Percentiles rank a stretch among this genome's conserved stretches.
Evolutionary conservation across 805 yeast species (phyloP).

Genomic region (Wickerhamomyces rabaulensis): DNA sequence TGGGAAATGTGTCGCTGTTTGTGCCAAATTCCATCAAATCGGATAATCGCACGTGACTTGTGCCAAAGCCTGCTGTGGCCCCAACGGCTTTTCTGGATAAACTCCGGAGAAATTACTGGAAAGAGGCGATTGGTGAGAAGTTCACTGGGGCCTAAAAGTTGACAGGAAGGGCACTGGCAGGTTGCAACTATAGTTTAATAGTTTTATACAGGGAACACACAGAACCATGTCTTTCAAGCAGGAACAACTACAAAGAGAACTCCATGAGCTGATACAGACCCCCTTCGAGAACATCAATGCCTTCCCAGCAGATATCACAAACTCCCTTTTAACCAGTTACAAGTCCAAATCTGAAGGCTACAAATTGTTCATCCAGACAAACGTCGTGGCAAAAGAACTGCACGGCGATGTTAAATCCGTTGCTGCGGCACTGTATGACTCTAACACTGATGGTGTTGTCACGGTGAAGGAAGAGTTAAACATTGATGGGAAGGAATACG

Average conservation of each 20-base stretch:
- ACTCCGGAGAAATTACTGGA: too few species aligned
- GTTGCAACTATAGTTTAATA: too few species aligned
- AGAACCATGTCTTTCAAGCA: not conserved
- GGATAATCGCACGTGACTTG: not conserved
- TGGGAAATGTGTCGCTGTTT: conserved; percentile 2
- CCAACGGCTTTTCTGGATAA: too few species aligned
- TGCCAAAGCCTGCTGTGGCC: too few species aligned
- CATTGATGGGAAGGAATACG: not conserved
- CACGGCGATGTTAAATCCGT: conserved; percentile 4
- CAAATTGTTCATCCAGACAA: conserved; percentile 2
- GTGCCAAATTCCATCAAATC: not conserved
- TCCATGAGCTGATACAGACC: not conserved
- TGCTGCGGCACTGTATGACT: conserved; percentile 2
- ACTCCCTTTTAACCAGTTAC: not conserved
- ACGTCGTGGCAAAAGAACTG: not conserved
- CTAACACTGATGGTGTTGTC: conserved; percentile 5
- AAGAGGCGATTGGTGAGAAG: too few species aligned
- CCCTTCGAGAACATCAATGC: not conserved
- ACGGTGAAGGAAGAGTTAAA: not conserved
- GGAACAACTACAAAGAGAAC: not conserved
- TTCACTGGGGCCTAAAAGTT: too few species aligned
- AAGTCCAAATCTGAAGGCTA: conserved; percentile 2
- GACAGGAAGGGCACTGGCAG: too few species aligned
- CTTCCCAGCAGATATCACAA: not conserved
- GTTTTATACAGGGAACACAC: too few species aligned